Base-by-base conservation (phyloP, 495 filamentous ascomycete species). In the Neurospora pannonica region DNA sequence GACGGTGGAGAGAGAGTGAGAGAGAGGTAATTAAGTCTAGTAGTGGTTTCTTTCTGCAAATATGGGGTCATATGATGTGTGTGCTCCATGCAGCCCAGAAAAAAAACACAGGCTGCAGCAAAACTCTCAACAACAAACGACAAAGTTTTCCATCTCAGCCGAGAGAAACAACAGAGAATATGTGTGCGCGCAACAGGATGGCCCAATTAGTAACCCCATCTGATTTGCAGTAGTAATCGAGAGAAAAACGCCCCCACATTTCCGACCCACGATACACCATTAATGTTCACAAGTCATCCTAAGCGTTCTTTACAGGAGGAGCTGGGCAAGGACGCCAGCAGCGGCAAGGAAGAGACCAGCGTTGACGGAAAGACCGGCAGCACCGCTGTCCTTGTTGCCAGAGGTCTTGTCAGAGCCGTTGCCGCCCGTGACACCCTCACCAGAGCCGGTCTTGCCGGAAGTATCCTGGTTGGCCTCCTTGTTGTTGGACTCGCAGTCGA, bases 401-500 rank as follows among this genome's bases (percentile, higher is more conserved):
- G 69, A 72, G 31, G 71, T 74, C 48, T 40, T 75, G 72, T 73
- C 34, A 71, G 38, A 70, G 70, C 74, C 70, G 72, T 60, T 60
- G 73, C 73, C 54, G 40, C 76, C 67, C 70, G 73, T 62, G 69
- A 39, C 39, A 73, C 75, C 74, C 62, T 77, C 48, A 72, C 77
- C 76, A 39, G 37, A 19, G 62, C 76, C 74, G 42, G 72, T 74
- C 78, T 74, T 78, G 74, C 76, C 76, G 54, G 73, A 69, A 46
- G 83, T 85, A 54, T 84, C 80, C 74, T 82, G 76, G 81, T 84
- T 86, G 74, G 84, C 85, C 19, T 79, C 77, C 19, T 76, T 78
- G 75, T 83, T 84, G 75, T 84, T 78, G 77, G 83, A 85, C 71
- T 77, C 78, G 86, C 92, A 95, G 54, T 60, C 83, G 82, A 85